Evolutionary conservation across 2,329 filamentous ascomycete species (phyloP).

Genomic region (Hypoxylon rubiginosum): DNA sequence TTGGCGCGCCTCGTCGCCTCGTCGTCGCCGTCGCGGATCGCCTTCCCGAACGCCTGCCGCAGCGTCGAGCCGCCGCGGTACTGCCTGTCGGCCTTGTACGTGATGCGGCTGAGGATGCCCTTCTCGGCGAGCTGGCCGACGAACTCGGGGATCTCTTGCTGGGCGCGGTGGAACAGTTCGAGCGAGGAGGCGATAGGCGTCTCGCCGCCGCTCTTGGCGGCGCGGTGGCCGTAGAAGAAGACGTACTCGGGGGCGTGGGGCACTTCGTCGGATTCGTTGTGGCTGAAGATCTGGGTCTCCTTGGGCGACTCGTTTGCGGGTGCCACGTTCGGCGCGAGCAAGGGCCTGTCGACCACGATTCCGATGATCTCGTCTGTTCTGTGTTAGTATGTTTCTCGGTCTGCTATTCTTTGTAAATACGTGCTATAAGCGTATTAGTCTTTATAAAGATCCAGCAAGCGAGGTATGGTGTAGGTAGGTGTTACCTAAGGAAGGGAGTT

Average conservation of each 20-base stretch:
- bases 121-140: conserved; percentile 58
- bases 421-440: conserved; percentile 25
- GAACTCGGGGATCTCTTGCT: conserved; percentile 63
- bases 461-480: too few species aligned
- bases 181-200: conserved; percentile 63
- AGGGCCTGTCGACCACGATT: conserved; percentile 61
- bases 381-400: conserved; percentile 8
- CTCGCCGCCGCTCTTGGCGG: conserved; percentile 55
- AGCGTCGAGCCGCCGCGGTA: conserved; percentile 63
- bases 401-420: not conserved
- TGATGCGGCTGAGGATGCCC: conserved; percentile 55
- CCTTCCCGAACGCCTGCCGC: conserved; percentile 60
- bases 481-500: not conserved
- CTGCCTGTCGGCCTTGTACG: conserved; percentile 59
- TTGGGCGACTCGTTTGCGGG: conserved; percentile 64
- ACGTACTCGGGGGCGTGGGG: conserved; percentile 66
- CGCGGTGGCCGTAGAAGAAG: conserved; percentile 62
- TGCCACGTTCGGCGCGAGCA: conserved; percentile 43
- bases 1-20: conserved; percentile 57
- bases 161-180: conserved; percentile 60
- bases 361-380: conserved; percentile 62
- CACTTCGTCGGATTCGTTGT: conserved; percentile 65
- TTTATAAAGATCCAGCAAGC: too few species aligned
- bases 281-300: conserved; percentile 63
- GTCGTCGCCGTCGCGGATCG: conserved; percentile 59